Evolutionary conservation across 306 rosid species (phyloP), one percentile per base, ranked within the genome.

Genomic region (Quillaja saponaria): DNA sequence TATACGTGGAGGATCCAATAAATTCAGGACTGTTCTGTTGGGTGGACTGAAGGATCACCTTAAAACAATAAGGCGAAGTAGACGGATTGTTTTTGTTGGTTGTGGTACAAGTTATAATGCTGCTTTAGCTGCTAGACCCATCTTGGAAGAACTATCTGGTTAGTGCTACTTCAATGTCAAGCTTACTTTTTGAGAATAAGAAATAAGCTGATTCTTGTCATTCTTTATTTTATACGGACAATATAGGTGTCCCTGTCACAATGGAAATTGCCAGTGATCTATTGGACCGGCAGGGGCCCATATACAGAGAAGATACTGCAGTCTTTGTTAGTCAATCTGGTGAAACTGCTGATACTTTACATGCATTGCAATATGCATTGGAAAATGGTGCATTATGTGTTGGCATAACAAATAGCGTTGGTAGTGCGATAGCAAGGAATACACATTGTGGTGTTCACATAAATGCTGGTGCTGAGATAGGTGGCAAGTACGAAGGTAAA

Each of bases 251-350:
- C 63, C 96, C 99, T 53, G 99, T 92, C 68, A 89, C 95, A 25
- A 92, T 92, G 99, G 99, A 92, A 86, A 76, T 92, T 68, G 99
- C 99, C 34, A 92, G 99, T 81, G 99, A 92, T 80, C 77, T 92
- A 44, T 76, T 92, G 89, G 99, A 92, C 71, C 84, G 95, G 63
- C 95, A 89, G 75, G 99, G 99, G 59, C 96, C 95, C 34, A 84
- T 92, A 66, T 86, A 89, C 71, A 73, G 99, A 73, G 99, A 92
- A 79, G 99, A 92, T 78, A 92, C 99, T 15, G 94, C 95, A 2
- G 81, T 92, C 71, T 92, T 92, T 80, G 99, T 92, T 39, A 92
- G 99, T 79, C 99, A 92, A 67, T 92, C 99, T 16, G 99, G 99
- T 63, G 99, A 92, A 87, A 92, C 99, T 53, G 96, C 96, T 35